These are phyloP conservation scores for Massariosphaeria phaeospora DNA, from an alignment of 495 filamentous ascomycete species.

Conservation along the genomic window DNA sequence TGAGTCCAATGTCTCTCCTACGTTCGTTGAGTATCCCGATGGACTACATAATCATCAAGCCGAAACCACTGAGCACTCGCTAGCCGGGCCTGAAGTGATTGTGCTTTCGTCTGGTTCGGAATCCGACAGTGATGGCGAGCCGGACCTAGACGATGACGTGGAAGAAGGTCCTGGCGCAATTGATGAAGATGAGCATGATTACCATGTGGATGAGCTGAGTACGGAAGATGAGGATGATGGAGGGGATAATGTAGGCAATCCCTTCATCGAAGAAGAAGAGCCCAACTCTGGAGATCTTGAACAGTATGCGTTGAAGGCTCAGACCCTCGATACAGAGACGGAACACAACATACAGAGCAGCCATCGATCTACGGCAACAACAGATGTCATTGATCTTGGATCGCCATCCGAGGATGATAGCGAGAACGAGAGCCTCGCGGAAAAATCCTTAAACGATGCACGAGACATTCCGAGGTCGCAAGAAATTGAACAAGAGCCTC, in stretches of 20 bases:
- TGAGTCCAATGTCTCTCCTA: neutral
- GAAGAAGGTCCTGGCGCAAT: neutral
- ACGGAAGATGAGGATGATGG: constrained; percentile 6
- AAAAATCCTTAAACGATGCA: no score
- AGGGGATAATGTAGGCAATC: neutral
- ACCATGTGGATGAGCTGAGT: neutral
- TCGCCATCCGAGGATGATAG: constrained; percentile 18
- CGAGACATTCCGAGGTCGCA: no score
- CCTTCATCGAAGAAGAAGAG: neutral
- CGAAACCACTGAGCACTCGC: neutral
- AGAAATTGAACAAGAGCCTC: no score
- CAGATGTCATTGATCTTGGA: constrained; percentile 32
- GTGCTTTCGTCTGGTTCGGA: constrained; percentile 23
- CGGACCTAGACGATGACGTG: neutral
- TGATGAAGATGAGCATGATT: neutral
- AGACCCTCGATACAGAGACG: neutral
- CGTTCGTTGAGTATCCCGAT: neutral
- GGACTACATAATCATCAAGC: neutral
- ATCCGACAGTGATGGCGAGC: constrained; percentile 1
- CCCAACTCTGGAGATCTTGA: neutral
- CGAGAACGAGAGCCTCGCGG: constrained; percentile 1
- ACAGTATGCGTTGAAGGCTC: neutral
- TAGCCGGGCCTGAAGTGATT: constrained; percentile 6
- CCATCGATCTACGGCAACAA: neutral
- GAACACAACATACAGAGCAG: neutral